Evolutionary conservation across 2,329 filamentous ascomycete species (phyloP).

Genomic region (Aspergillus ruber): DNA sequence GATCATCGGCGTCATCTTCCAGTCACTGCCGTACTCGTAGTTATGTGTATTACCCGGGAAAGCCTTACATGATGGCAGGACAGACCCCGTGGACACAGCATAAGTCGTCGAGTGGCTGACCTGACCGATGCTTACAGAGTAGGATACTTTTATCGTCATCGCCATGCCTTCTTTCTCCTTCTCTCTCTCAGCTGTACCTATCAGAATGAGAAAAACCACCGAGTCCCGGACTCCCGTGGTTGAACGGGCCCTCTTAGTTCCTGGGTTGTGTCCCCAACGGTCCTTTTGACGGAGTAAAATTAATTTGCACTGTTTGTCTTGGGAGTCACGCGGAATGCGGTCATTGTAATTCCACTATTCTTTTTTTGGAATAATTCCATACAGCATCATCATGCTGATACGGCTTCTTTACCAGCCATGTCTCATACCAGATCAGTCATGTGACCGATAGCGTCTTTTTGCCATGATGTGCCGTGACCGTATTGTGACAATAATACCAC

Average conservation of each 20-base stretch:
- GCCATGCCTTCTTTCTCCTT: too few relatives aligned
- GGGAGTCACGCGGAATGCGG: not conserved
- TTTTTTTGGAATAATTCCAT: not conserved
- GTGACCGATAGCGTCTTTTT: not conserved
- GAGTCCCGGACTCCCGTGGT: not conserved
- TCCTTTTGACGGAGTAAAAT: not conserved
- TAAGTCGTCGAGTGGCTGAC: not conserved
- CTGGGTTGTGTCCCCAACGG: not conserved
- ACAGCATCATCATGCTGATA: not conserved
- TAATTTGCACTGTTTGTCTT: not conserved
- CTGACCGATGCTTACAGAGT: not conserved
- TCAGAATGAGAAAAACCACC: not conserved
- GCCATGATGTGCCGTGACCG: not conserved
- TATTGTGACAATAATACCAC: not conserved
- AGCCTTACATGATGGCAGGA: not conserved
- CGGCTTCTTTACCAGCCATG: not conserved
- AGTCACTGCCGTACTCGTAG: conserved; percentile 5
- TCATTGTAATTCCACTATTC: not conserved
- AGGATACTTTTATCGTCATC: too few relatives aligned
- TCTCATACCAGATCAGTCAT: not conserved
- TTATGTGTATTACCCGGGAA: not conserved
- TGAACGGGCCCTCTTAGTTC: not conserved
- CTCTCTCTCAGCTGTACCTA: not conserved
- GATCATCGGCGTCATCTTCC: conserved; percentile 7
- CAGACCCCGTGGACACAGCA: not conserved